Evolutionary conservation across 1,284 basidiomycete species (phyloP).

Genomic region (Apiotrichum domesticum): DNA sequence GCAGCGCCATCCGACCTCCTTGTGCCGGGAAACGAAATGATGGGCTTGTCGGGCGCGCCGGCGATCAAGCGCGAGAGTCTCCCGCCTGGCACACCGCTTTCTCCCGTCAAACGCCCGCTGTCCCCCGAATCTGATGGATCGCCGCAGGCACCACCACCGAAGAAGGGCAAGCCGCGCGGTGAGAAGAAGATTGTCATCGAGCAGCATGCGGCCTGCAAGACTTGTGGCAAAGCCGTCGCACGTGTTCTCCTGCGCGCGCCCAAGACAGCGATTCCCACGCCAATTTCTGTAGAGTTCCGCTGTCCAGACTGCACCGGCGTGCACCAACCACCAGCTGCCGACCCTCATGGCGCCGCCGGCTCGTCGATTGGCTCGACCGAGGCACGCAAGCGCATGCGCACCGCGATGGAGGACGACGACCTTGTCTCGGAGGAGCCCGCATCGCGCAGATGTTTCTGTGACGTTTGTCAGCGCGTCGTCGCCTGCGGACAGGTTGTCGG

Average conservation of each 20-base stretch:
- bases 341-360: conserved; percentile 15
- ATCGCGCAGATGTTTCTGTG: conserved; percentile 30
- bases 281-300: conserved; percentile 23
- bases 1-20: conserved; percentile 11
- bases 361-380: conserved; percentile 31
- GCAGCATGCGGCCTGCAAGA: conserved; percentile 21
- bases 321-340: conserved; percentile 21
- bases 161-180: conserved; percentile 27
- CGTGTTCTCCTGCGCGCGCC: conserved; percentile 39
- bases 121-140: conserved; percentile 20
- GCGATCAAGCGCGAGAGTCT: neutral
- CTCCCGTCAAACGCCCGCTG: conserved; percentile 19
- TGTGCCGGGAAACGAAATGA: conserved; percentile 7
- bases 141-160: conserved; percentile 14
- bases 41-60: conserved; percentile 1
- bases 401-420: conserved; percentile 39
- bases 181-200: conserved; percentile 42
- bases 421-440: conserved; percentile 13
- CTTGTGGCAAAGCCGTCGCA: conserved; percentile 26
- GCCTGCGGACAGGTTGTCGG: conserved; percentile 33
- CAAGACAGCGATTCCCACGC: conserved; percentile 31
- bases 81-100: conserved; percentile 6
- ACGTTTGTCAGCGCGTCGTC: conserved; percentile 43
- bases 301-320: conserved; percentile 32
- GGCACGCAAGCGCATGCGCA: conserved; percentile 38